phyloP scores from a whole-genome alignment of 2,329 filamentous ascomycete species.

The Sporothrix phasma region DNA sequence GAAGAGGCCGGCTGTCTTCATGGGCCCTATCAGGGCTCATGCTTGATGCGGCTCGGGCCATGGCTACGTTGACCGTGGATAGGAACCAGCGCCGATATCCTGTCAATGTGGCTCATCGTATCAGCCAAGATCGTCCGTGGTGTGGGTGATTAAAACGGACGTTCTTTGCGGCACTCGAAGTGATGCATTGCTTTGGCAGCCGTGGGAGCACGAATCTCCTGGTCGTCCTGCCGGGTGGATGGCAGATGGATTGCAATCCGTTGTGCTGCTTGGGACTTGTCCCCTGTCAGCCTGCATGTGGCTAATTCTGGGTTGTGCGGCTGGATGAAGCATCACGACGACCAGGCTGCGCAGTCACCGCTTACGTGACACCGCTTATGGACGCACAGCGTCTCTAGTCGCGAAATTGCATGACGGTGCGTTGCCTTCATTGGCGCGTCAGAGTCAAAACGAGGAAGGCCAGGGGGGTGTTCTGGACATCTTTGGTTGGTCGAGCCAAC shows the following conservation, averaged over 20 bases:
- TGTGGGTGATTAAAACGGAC: not conserved
- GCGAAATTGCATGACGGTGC: not conserved
- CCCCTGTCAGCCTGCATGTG: not conserved
- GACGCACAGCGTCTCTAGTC: not conserved
- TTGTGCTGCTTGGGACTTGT: not conserved
- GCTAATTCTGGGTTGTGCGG: too few relatives aligned
- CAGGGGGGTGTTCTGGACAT: not conserved
- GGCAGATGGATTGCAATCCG: not conserved
- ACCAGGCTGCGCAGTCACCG: not conserved
- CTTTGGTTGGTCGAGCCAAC: not conserved
- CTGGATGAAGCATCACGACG: too few relatives aligned
- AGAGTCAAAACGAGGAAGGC: not conserved
- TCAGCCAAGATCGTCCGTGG: not conserved
- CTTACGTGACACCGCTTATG: too few relatives aligned
- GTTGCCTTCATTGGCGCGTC: not conserved
- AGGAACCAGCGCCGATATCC: not conserved
- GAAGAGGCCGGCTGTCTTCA: not conserved
- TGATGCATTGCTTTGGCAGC: not conserved
- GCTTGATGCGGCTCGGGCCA: slow-evolving; percentile 1
- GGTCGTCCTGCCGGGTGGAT: not conserved
- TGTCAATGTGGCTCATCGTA: not conserved
- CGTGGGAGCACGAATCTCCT: too few relatives aligned
- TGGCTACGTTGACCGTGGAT: not conserved
- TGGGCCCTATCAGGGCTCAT: not conserved
- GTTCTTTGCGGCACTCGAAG: not conserved